A percentile compares a stretch with the other conserved stretches of the same genome.
These are phyloP conservation scores for Rhodamnia argentea DNA, from an alignment of 345 rosid genomes.

Conservation along the genomic window DNA sequence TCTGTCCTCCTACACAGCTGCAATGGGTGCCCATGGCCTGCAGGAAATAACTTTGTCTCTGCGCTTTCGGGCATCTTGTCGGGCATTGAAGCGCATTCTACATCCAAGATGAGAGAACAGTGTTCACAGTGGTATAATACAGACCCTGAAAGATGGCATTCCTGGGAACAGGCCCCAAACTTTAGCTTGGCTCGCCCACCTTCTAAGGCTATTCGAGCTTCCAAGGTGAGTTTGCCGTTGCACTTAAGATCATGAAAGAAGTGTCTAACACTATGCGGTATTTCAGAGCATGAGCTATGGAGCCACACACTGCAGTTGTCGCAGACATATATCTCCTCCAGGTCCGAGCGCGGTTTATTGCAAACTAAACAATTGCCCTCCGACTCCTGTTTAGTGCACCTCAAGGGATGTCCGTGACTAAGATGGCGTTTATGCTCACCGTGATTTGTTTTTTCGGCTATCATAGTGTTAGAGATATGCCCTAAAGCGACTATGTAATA, in stretches of 20 bases:
- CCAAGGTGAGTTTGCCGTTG: not conserved
- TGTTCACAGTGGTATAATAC: not conserved
- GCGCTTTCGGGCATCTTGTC: not conserved
- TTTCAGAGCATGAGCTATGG: not conserved
- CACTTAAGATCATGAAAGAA: not conserved
- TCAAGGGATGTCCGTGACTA: not conserved
- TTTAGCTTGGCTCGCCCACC: not conserved
- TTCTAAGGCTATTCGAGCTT: rapidly evolving
- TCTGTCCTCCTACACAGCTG: not conserved
- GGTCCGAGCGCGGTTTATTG: rapidly evolving
- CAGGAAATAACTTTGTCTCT: not conserved
- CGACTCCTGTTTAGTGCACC: not conserved
- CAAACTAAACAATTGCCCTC: not conserved
- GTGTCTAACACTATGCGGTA: not conserved
- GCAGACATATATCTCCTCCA: rapidly evolving
- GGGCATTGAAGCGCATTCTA: not conserved
- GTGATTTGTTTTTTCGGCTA: not conserved
- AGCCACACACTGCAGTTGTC: rapidly evolving
- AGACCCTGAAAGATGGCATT: not conserved
- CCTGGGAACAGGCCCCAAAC: rapidly evolving
- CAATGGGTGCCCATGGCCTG: not conserved
- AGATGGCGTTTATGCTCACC: not conserved
- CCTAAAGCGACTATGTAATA: too few relatives aligned
- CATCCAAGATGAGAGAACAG: rapidly evolving
- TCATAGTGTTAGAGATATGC: too few relatives aligned